These are phyloP conservation scores for Halenospora varia DNA, from an alignment of 495 filamentous ascomycete genomes.

Conservation along the genomic window DNA sequence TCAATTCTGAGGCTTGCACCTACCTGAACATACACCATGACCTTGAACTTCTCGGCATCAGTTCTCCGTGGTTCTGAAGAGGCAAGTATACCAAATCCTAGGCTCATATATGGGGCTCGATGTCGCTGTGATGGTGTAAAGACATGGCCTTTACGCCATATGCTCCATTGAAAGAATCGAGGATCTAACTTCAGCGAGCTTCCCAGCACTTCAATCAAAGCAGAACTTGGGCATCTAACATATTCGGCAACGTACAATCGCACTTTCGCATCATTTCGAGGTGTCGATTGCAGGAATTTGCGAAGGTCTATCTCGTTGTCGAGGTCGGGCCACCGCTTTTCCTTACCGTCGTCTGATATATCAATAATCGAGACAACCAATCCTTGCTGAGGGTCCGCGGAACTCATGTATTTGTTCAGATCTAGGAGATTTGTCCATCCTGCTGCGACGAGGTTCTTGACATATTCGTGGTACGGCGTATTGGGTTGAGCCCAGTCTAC, in stretches of 20 bases:
- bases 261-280: slow-evolving; percentile 8
- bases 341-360: slow-evolving; percentile 7
- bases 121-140: slow-evolving; percentile 24
- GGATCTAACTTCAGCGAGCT: slow-evolving; percentile 22
- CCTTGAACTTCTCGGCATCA: slow-evolving; percentile 25
- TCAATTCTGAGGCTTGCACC: slow-evolving; percentile 39
- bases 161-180: slow-evolving; percentile 25
- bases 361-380: slow-evolving; percentile 25
- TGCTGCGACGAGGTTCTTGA: slow-evolving; percentile 21
- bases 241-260: slow-evolving; percentile 25
- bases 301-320: slow-evolving; percentile 13
- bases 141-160: slow-evolving; percentile 17
- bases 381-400: slow-evolving; percentile 6
- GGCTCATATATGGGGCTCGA: slow-evolving; percentile 17
- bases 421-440: slow-evolving; percentile 26
- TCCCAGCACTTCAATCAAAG: slow-evolving; percentile 24
- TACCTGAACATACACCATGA: slow-evolving; percentile 21
- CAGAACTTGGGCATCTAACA: slow-evolving; percentile 6
- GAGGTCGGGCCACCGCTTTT: slow-evolving; percentile 17
- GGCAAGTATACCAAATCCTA: slow-evolving; percentile 23
- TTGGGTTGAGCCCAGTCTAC: slow-evolving; percentile 11
- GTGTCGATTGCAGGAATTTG: slow-evolving; percentile 9
- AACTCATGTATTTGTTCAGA: slow-evolving; percentile 20
- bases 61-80: not conserved
- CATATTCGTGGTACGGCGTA: slow-evolving; percentile 24